These are phyloP conservation scores for Priceomyces castillae DNA, from an alignment of 805 yeast genomes.

Conservation along the genomic window DNA sequence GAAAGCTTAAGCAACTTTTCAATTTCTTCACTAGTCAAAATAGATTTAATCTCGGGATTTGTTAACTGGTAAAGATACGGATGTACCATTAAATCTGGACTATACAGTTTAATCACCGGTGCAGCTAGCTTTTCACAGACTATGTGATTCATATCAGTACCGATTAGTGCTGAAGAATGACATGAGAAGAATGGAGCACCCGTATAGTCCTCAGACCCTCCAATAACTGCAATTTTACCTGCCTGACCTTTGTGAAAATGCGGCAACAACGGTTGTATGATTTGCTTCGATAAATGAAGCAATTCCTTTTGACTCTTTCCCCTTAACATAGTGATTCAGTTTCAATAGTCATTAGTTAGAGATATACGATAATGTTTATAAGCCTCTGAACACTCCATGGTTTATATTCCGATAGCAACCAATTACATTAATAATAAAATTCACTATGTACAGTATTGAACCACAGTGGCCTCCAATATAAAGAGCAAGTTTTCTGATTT, in stretches of 20 bases:
- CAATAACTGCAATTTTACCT: constrained; percentile 82
- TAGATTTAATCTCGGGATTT: constrained; percentile 22
- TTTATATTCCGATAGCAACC: constrained; percentile 2
- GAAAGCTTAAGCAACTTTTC: constrained; percentile 12
- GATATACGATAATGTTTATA: too few relatives aligned
- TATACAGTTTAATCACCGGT: constrained; percentile 75
- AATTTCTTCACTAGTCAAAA: constrained; percentile 20
- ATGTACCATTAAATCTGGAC: constrained; percentile 95
- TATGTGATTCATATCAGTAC: constrained; percentile 86
- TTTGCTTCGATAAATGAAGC: constrained; percentile 45
- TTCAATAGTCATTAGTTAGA: too few relatives aligned
- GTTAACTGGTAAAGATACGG: constrained; percentile 68
- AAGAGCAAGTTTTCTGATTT: constrained; percentile 2
- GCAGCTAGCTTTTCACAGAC: constrained; percentile 84
- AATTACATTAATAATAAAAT: neutral
- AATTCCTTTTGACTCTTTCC: constrained; percentile 42
- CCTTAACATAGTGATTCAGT: constrained; percentile 19
- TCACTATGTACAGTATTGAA: neutral
- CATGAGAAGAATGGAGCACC: constrained; percentile 96
- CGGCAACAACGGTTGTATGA: constrained; percentile 76
- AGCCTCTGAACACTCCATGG: too few relatives aligned
- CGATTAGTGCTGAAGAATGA: constrained; percentile 77
- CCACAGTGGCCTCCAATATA: constrained; percentile 1
- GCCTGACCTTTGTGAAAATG: constrained; percentile 86
- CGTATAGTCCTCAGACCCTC: constrained; percentile 94